Evolutionary conservation across 2,329 filamentous ascomycete genomes (phyloP).

Genomic region (Trichoderma simmonsii): DNA sequence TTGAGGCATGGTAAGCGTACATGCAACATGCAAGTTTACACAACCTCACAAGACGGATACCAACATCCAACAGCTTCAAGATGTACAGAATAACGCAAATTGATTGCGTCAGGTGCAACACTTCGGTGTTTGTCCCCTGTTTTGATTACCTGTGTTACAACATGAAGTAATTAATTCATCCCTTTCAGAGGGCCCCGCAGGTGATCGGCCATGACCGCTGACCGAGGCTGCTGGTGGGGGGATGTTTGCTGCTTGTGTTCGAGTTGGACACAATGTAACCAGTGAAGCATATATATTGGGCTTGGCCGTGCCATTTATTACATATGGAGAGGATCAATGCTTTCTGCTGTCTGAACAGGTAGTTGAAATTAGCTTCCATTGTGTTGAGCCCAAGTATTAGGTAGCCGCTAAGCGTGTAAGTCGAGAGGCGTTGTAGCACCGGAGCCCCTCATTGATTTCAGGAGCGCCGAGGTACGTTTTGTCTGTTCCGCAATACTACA

Average conservation of each 20-base stretch:
- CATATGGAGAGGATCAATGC: not conserved
- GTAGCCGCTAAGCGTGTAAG: not conserved
- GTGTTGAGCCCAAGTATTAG: not conserved
- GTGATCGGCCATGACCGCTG: not conserved
- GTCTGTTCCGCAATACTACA: not conserved
- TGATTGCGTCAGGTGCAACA: not conserved
- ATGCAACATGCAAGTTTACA: not conserved
- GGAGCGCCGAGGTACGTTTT: not conserved
- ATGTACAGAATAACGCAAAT: not conserved
- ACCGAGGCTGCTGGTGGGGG: conserved; percentile 7
- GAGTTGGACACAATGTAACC: not conserved
- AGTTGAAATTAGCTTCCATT: not conserved
- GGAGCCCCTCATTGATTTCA: not conserved
- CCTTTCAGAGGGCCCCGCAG: not conserved
- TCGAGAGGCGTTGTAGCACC: not conserved
- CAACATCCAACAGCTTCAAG: not conserved
- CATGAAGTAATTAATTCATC: not conserved
- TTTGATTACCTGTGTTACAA: not conserved
- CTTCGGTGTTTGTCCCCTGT: not conserved
- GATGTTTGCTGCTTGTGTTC: not conserved
- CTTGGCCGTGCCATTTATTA: not conserved
- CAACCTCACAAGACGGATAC: not conserved
- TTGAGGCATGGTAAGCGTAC: not conserved
- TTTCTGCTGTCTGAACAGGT: not conserved
- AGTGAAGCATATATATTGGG: not conserved